Base-by-base conservation (phyloP, 1,139 yeast species). In the Pneumocystis sp. region DNA sequence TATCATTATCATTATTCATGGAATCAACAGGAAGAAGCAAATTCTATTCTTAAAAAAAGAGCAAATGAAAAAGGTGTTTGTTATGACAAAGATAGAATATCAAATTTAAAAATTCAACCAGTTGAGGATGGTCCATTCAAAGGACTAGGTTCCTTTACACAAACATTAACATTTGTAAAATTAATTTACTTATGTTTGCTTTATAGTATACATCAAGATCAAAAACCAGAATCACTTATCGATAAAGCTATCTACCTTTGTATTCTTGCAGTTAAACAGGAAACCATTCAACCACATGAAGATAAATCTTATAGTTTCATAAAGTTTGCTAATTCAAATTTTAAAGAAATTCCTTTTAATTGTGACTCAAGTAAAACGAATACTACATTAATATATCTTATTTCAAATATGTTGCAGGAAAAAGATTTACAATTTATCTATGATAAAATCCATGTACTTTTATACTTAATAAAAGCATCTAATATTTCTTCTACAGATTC, bases 1-100 rank as follows among this genome's bases (percentile, higher is more conserved):
- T 91, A 85, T 72, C 91, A 86, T 73, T 81, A 88, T 68, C 90
- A 89, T 71, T 87, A 87, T 70, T 78, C 88, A 0, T 78, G 95
- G 0, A 89, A 90, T 69, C 85, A 84, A 65, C 82, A 91, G 67
- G 96, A 90, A 66, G 96, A 87, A 74, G 82, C 88, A 66, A 79
- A 82, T 74, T 74, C 82, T 62, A 76, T 83, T 31, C 76, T 85
- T 63, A 85, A 83, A 69, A 81, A 80, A 57, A 73, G 78, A 45
- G 61, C 70, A 74, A n/a, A 72, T 78, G 69, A 71, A 72, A 63
- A 59, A 39, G 57, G 57, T 17, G n/a, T 50, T 25, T 50, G 31
- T n/a, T 50, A 25, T 19, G 37, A 21, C 15, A 42, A 50, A 44
- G 19, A 35, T 7, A 69, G 74, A 35, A 78, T 76, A 3, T 71